phyloP scores from a whole-genome alignment of 148 eudicot species.

The Diospyros lotus region DNA sequence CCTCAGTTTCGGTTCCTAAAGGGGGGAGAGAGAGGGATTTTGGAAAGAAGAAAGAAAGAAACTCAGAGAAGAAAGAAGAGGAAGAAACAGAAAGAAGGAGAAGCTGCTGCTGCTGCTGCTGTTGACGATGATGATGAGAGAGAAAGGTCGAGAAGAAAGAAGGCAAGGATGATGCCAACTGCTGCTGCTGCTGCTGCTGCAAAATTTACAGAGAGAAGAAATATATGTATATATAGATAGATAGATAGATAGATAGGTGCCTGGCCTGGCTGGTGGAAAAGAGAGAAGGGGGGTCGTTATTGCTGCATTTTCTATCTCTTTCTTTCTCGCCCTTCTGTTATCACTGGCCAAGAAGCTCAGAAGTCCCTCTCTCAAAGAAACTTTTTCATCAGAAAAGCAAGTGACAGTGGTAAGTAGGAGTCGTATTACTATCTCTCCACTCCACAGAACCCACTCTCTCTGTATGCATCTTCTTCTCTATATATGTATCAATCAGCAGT shows the following conservation, averaged over 20 bases:
- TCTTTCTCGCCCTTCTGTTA: conserved; percentile 14
- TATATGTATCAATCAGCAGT: not conserved
- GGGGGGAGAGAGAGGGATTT: not conserved
- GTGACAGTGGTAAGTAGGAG: conserved; percentile 19
- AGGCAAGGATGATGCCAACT: no score
- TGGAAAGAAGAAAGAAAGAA: not conserved
- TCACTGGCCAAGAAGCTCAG: conserved; percentile 19
- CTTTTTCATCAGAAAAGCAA: conserved; percentile 30
- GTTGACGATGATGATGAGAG: conserved; percentile 9
- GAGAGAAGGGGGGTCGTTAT: conserved; percentile 8
- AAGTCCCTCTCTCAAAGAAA: conserved; percentile 11
- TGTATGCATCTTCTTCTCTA: not conserved
- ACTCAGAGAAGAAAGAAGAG: conserved; percentile 14
- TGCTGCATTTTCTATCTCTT: conserved; percentile 6
- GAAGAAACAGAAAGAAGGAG: conserved; percentile 11
- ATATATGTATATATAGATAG: no score
- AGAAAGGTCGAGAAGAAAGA: not conserved
- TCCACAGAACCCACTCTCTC: conserved; percentile 14
- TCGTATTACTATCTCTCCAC: not conserved
- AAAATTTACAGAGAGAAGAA: no score
- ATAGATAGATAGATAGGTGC: no score
- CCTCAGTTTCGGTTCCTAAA: conserved; percentile 18
- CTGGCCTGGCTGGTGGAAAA: no score
- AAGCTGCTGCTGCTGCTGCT: not conserved
- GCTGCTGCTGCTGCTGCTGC: no score